Conservation (phyloP, 164 flowering plant species). For the Cinnamomum chago region DNA sequence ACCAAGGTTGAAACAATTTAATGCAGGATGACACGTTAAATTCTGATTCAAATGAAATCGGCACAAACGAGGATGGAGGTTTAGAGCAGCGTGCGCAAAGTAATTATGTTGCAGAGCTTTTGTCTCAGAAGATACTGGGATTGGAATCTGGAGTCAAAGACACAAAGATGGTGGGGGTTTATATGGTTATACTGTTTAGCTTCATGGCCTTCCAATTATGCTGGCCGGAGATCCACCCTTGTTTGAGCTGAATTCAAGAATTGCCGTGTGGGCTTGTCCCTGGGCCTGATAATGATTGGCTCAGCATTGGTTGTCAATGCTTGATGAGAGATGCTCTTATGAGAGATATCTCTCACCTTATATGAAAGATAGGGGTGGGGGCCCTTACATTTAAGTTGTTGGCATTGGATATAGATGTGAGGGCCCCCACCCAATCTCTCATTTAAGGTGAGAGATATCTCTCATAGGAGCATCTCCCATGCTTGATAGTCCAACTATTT, state of each 20-base stretch:
- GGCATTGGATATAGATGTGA: too few species aligned
- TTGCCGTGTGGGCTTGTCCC: not conserved
- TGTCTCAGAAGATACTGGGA: conserved; percentile 26
- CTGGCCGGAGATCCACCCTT: not conserved
- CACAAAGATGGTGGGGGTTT: conserved; percentile 33
- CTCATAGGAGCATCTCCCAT: too few species aligned
- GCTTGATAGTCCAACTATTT: too few species aligned
- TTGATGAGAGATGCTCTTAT: too few species aligned
- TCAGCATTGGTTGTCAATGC: not conserved
- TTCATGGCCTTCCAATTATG: not conserved
- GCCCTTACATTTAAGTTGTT: too few species aligned
- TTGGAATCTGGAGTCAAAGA: conserved; percentile 37
- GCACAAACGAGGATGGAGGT: conserved; percentile 1
- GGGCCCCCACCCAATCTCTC: too few species aligned
- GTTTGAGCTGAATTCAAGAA: not conserved
- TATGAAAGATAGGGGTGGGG: too few species aligned
- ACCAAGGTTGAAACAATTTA: conserved; percentile 4
- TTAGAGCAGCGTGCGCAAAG: conserved; percentile 8
- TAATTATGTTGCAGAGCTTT: conserved; percentile 9
- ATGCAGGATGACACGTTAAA: conserved; percentile 22
- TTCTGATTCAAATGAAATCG: not conserved
- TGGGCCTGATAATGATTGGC: not conserved
- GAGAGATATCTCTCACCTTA: too few species aligned
- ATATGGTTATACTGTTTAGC: conserved; percentile 8
- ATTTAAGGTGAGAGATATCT: too few species aligned